phyloP scores from a whole-genome alignment of 495 filamentous ascomycete species.

The Penicillium crystallinum region DNA sequence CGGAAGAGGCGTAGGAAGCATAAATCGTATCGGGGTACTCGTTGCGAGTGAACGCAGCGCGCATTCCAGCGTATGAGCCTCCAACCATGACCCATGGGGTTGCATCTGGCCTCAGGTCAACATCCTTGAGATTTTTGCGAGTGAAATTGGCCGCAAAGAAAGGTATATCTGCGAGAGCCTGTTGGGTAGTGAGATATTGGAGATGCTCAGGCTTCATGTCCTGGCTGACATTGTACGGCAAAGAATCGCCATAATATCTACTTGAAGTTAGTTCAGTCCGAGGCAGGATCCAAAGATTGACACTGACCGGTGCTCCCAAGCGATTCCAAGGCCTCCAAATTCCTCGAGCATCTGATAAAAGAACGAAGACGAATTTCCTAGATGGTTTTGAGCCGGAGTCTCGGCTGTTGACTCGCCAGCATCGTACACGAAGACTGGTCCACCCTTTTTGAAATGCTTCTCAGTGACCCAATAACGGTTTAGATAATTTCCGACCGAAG shows the following conservation, averaged over 20 bases:
- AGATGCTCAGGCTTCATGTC: slow-evolving; percentile 45
- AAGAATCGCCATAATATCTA: slow-evolving; percentile 50
- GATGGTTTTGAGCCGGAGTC: slow-evolving; percentile 13
- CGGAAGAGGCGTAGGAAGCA: slow-evolving; percentile 51
- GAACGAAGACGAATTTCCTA: slow-evolving; percentile 38
- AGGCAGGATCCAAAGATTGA: neutral
- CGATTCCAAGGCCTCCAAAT: slow-evolving; percentile 49
- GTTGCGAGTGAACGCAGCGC: slow-evolving; percentile 50
- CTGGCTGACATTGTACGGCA: slow-evolving; percentile 41
- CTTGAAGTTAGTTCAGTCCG: neutral
- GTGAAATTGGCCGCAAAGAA: slow-evolving; percentile 48
- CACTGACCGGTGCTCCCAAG: slow-evolving; percentile 56
- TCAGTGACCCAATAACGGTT: slow-evolving; percentile 55
- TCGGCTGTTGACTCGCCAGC: slow-evolving; percentile 43
- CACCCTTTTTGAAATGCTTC: slow-evolving; percentile 43
- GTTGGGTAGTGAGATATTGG: slow-evolving; percentile 44
- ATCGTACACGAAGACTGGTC: slow-evolving; percentile 52
- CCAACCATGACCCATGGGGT: slow-evolving; percentile 58
- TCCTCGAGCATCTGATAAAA: slow-evolving; percentile 41
- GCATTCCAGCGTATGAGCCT: slow-evolving; percentile 54
- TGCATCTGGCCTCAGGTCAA: slow-evolving; percentile 38
- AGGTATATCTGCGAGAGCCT: slow-evolving; percentile 50
- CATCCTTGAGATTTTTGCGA: slow-evolving; percentile 24
- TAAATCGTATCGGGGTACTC: slow-evolving; percentile 55
- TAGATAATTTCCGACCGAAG: slow-evolving; percentile 40